phyloP scores from a whole-genome alignment of 441 rosid species.

The Populus hybrid region DNA sequence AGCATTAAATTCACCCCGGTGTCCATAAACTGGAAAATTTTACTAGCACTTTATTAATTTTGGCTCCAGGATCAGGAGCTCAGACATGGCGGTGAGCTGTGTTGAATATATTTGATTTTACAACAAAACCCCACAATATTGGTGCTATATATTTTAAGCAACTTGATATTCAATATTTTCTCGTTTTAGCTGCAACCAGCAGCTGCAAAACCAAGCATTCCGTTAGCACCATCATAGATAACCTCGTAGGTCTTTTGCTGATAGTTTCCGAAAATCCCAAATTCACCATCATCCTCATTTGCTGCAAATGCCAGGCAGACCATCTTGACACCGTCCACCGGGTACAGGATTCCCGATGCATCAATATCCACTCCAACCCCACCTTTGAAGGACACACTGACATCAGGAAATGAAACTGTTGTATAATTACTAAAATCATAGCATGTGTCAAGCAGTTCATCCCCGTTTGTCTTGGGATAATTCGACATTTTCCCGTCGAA shows the following conservation, averaged over 20 bases:
- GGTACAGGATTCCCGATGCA: neutral
- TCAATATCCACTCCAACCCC: neutral
- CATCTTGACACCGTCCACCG: neutral
- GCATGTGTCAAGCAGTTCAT: conserved; percentile 1
- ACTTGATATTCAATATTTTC: no score
- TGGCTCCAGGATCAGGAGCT: no score
- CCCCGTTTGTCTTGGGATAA: no score
- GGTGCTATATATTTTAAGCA: no score
- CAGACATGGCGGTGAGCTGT: no score
- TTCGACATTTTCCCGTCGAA: no score
- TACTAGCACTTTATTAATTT: no score
- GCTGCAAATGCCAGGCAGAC: conserved; percentile 20
- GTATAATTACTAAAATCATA: conserved; percentile 8
- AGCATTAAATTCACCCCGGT: no score
- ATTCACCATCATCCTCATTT: neutral
- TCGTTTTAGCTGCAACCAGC: conserved; percentile 10
- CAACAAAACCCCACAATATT: no score
- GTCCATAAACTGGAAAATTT: no score
- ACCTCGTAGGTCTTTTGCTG: conserved; percentile 17
- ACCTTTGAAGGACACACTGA: conserved; percentile 6
- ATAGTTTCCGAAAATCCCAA: conserved; percentile 4
- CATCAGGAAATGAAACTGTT: neutral
- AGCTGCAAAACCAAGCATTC: conserved; percentile 10
- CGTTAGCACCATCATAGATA: conserved; percentile 7
- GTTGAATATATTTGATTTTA: no score